Evolutionary conservation across 1,284 basidiomycete species (phyloP), one percentile per base, ranked within the genome.

Genomic region (Naganishia sp.): DNA sequence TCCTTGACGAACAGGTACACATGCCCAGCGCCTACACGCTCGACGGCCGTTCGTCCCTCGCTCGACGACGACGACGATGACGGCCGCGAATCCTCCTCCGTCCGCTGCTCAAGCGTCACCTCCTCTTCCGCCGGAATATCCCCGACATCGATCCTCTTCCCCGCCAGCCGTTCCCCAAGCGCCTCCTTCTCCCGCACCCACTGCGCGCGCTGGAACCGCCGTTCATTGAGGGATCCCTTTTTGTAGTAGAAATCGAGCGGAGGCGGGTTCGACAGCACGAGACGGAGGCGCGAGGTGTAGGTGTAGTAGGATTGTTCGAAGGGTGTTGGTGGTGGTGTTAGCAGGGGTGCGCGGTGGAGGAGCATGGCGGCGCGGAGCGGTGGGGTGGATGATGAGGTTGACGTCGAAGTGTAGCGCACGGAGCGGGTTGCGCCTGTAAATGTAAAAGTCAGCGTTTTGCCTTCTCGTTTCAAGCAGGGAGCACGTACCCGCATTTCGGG

Each of bases 221-320:
- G 87, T 76, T 94, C 89, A 41, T 95, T 85, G 3, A 92, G 84
- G 0, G 92, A 92, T 0, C 94, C 94, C 67, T 88, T 87, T 79
- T 94, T 94, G 84, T 97, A 98, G 83, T 96, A 98, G 79, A 96
- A 95, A 50, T 92, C 88, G 65, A 87, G 85, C 18, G 92, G 89
- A 78, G 93, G 88, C 0, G 94, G 94, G 75, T 94, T 93, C 75
- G 90, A 88, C 49, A 97, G 81, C 6, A 92, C 89, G 71, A 91
- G 88, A 70, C 88, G 86, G 70, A 98, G 86, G 62, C 88, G 85
- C 11, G 86, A 84, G 76, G 94, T 90, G 84, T 96, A 96, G 58
- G 85, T 83, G 81, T 90, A 89, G 81, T 92, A 96, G 13, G 92
- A 87, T 71, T 84, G 81, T 80, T 95, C 94, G 73, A 97, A 89